phyloP scores from a whole-genome alignment of 2,329 filamentous ascomycete species.

The Chaetomiaceae sp. region DNA sequence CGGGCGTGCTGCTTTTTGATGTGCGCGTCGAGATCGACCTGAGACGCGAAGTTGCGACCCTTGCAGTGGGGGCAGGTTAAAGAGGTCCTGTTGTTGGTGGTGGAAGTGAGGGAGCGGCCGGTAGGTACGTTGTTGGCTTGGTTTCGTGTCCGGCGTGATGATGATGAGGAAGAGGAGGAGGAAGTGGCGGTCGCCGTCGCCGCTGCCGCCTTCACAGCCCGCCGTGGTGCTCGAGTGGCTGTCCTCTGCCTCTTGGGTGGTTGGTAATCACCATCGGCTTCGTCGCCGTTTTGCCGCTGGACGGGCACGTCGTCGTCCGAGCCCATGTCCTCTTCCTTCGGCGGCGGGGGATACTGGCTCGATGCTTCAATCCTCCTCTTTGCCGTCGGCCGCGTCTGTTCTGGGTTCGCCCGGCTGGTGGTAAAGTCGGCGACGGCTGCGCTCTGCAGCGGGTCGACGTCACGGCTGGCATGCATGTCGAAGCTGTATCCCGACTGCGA shows the following conservation, averaged over 20 bases:
- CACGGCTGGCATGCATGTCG: constrained; percentile 31
- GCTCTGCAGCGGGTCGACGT: constrained; percentile 20
- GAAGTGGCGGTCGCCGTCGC: too few relatives aligned
- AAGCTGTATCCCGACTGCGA: constrained; percentile 30
- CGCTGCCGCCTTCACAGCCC: background rate
- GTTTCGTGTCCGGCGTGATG: background rate
- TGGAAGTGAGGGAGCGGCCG: background rate
- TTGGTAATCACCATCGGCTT: constrained; percentile 19
- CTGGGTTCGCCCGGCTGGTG: constrained; percentile 27
- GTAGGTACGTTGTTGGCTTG: background rate
- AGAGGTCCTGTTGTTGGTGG: constrained; percentile 2
- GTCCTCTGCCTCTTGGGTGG: constrained; percentile 18
- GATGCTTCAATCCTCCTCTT: constrained; percentile 20
- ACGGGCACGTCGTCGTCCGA: constrained; percentile 8
- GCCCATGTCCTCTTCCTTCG: constrained; percentile 5
- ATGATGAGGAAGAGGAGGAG: too few relatives aligned
- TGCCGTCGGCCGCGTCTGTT: constrained; percentile 22
- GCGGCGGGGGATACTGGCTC: constrained; percentile 17
- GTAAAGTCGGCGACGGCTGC: constrained; percentile 16
- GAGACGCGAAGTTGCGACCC: constrained; percentile 42
- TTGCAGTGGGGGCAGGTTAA: constrained; percentile 37
- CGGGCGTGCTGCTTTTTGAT: constrained; percentile 51
- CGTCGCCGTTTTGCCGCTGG: constrained; percentile 18
- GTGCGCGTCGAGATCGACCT: constrained; percentile 44
- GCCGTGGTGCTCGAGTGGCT: background rate